Evolutionary conservation across 2,329 filamentous ascomycete species (phyloP).

Genomic region (Sordariomycetes sp.): DNA sequence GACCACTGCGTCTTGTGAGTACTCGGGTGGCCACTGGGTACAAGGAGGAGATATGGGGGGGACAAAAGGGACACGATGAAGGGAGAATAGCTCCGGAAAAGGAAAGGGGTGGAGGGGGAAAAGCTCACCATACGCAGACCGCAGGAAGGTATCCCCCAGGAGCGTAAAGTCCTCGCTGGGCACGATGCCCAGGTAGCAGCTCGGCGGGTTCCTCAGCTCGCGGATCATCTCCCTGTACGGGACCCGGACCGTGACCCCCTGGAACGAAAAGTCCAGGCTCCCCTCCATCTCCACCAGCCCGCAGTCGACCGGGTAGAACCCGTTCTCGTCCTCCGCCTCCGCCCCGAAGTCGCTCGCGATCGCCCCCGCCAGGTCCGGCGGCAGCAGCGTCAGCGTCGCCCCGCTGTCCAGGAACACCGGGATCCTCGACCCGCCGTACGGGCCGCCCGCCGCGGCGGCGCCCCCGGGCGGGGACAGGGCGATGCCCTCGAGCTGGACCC

Average conservation of each 20-base stretch:
- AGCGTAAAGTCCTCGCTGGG: slow-evolving; percentile 34
- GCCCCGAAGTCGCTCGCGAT: slow-evolving; percentile 40
- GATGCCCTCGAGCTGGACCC: slow-evolving; percentile 36
- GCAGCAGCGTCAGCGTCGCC: slow-evolving; percentile 57
- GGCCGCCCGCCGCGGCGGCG: slow-evolving; percentile 10
- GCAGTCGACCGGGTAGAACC: slow-evolving; percentile 37
- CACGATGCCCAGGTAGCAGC: slow-evolving; percentile 39
- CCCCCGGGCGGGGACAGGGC: slow-evolving; percentile 23
- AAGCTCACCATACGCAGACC: slow-evolving; percentile 36
- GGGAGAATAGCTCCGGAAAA: slow-evolving; percentile 9
- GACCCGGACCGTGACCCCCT: slow-evolving; percentile 34
- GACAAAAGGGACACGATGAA: background rate
- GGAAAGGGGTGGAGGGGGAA: background rate
- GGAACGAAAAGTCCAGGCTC: slow-evolving; percentile 37
- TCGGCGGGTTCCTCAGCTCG: slow-evolving; percentile 11
- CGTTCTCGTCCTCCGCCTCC: slow-evolving; percentile 21
- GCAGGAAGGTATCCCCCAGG: slow-evolving; percentile 43
- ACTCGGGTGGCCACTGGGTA: background rate
- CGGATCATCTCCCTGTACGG: slow-evolving; percentile 34
- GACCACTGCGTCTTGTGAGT: slow-evolving; percentile 23
- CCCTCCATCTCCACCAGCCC: slow-evolving; percentile 25
- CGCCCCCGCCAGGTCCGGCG: slow-evolving; percentile 37
- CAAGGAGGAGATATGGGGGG: background rate
- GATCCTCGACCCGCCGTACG: slow-evolving; percentile 25
- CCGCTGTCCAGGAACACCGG: slow-evolving; percentile 63